Conservation (phyloP, 768 basidiomycete species). For the Fistulinella prunicolor region DNA sequence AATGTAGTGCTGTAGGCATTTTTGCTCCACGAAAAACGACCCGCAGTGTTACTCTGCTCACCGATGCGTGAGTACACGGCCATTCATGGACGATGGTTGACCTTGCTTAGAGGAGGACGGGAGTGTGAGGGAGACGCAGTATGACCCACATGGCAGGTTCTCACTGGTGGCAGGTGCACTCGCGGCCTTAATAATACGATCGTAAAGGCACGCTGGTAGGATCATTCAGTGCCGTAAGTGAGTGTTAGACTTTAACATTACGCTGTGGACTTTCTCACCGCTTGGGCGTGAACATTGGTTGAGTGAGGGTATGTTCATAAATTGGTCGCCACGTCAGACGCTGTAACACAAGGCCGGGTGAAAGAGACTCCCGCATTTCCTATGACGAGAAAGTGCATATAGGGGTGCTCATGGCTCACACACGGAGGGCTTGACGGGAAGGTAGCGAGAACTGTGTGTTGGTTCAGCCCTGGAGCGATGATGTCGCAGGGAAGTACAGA, state of each 20-base stretch:
- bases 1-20: not conserved
- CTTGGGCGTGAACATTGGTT: slow-evolving; percentile 7
- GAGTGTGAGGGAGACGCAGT: slow-evolving; percentile 4
- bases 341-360: not conserved
- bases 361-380: not conserved
- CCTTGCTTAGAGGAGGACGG: not conserved
- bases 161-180: not conserved
- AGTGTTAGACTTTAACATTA: slow-evolving; percentile 18
- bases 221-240: not conserved
- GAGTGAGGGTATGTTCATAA: not conserved
- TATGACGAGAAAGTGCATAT: slow-evolving; percentile 1
- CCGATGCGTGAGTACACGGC: slow-evolving; percentile 5
- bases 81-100: not conserved
- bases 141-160: not conserved
- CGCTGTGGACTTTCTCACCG: slow-evolving; percentile 16
- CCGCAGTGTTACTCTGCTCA: not conserved
- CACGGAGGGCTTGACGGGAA: slow-evolving; percentile 14
- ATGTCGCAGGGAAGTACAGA: slow-evolving; percentile 25
- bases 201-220: slow-evolving; percentile 1
- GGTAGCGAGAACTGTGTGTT: slow-evolving; percentile 14
- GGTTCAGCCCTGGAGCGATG: slow-evolving; percentile 21
- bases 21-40: not conserved
- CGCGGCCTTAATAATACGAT: not conserved
- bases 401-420: slow-evolving; percentile 3
- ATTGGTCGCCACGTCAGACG: not conserved